A percentile compares a stretch with the other conserved stretches of the same genome.
Evolutionary conservation across 2,329 filamentous ascomycete genomes (phyloP).

Genomic region (Ascosphaera aggregata): DNA sequence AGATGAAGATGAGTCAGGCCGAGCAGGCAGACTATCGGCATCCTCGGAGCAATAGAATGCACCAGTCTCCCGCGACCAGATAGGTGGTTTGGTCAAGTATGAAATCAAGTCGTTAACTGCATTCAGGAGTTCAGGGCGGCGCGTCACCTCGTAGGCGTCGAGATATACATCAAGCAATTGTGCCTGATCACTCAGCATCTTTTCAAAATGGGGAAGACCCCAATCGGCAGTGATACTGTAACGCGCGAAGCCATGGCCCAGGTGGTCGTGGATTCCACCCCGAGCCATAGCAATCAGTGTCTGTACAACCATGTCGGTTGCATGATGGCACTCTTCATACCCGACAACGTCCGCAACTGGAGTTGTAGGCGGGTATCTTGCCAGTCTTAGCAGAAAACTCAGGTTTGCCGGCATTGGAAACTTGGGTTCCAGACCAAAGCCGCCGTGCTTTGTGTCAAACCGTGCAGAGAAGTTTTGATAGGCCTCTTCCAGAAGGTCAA

Average conservation of each 20-base stretch:
- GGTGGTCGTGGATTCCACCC: conserved; percentile 48
- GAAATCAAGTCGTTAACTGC: conserved; percentile 61
- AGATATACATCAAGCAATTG: conserved; percentile 65
- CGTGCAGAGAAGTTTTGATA: conserved; percentile 56
- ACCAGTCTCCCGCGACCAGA: conserved; percentile 42
- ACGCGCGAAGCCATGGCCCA: conserved; percentile 56
- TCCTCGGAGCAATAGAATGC: conserved; percentile 79
- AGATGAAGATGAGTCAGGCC: too few species aligned
- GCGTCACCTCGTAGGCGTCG: conserved; percentile 54
- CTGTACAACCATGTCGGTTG: conserved; percentile 54
- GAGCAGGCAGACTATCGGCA: conserved; percentile 61
- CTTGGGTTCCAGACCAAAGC: conserved; percentile 63
- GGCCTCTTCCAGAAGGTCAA: conserved; percentile 81
- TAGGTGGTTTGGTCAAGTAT: conserved; percentile 54
- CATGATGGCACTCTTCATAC: conserved; percentile 46
- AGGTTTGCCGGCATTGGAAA: conserved; percentile 77
- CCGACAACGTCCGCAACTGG: conserved; percentile 77
- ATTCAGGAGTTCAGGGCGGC: conserved; percentile 48
- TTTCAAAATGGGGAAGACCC: conserved; percentile 91
- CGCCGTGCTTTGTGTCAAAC: conserved; percentile 58
- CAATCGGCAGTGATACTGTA: conserved; percentile 85
- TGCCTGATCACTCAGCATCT: conserved; percentile 85
- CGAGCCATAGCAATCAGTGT: conserved; percentile 59
- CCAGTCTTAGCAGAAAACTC: conserved; percentile 54
- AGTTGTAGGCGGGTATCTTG: conserved; percentile 42